Base-by-base conservation (phyloP, 345 rosid genomes). In the Viola odorata region DNA sequence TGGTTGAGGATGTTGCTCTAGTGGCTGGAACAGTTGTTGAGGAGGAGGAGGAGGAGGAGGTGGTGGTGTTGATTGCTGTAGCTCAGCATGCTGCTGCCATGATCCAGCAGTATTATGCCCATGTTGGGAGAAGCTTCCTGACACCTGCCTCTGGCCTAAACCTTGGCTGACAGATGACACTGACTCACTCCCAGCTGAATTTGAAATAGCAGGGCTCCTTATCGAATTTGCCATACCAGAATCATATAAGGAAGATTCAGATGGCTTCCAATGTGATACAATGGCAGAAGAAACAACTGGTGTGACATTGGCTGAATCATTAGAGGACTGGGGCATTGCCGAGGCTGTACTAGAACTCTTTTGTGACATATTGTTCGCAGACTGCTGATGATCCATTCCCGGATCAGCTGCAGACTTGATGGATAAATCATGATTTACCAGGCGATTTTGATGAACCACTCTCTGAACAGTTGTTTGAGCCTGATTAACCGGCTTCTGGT, bases 401-500 rank as follows among this genome's bases (percentile, higher is more conserved):
- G 75, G 74, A 45, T 88, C 91, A 58, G 73, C 73, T 77, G 73
- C 85, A 69, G 89, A 69, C 78, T 86, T 88, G 69, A 63, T 70
- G 38, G 68, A 70, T 37, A 64, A 57, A 40, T 80, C 88, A 64
- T 83, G 53, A 74, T 67, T 84, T 68, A 68, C 67, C 45, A 72
- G 84, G 61, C 68, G 81, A 72, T 77, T 85, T 66, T 77, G 92
- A 49, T 78, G 85, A 76, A 74, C 73, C 75, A 77, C 68, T 82
- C 95, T 85, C 72, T 82, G 89, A 56, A 54, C 64, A 40, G 77
- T 67, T 69, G 80, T 42, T 53, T 82, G 95, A 67, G 75, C 36
- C 36, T 71, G 81, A 58, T 64, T 82, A 52, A 78, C 74, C 78
- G 84, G 91, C 80, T 84, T 89, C 68, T 77, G 86, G 49, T 72